phyloP scores from a whole-genome alignment of 495 filamentous ascomycete species.

The Penicillium coffeae region DNA sequence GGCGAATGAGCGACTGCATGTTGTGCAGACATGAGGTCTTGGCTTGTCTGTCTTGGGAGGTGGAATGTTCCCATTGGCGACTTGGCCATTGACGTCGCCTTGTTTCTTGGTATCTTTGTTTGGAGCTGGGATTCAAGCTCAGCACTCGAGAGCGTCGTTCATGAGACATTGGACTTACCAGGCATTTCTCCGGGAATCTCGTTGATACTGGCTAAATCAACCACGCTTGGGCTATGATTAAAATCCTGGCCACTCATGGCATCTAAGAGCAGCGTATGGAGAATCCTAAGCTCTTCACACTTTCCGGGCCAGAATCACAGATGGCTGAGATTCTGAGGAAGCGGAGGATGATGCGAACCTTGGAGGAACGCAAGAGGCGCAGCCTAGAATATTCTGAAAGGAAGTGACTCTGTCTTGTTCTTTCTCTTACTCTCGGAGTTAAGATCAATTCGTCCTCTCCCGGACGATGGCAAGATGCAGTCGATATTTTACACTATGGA shows the following conservation, averaged over 20 bases:
- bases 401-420: background rate
- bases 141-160: constrained; percentile 11
- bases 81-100: constrained; percentile 31
- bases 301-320: constrained; percentile 10
- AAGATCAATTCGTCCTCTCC: background rate
- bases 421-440: background rate
- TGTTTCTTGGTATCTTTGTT: constrained; percentile 34
- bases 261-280: constrained; percentile 35
- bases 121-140: constrained; percentile 19
- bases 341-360: no score
- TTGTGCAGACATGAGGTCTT: constrained; percentile 88
- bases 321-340: background rate
- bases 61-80: constrained; percentile 40
- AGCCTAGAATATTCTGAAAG: background rate
- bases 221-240: constrained; percentile 34
- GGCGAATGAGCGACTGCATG: constrained; percentile 90
- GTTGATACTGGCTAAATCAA: constrained; percentile 45
- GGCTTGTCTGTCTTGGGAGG: constrained; percentile 96
- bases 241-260: constrained; percentile 39
- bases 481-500: background rate
- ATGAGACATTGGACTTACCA: constrained; percentile 32
- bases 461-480: background rate
- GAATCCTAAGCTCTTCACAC: background rate
- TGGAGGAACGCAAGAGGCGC: no score
- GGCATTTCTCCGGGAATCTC: constrained; percentile 41